A percentile compares a stretch with the other conserved stretches of the same genome.
phyloP scores from a whole-genome alignment of 2,329 filamentous ascomycete genomes.

The Cladosporium sp. region DNA sequence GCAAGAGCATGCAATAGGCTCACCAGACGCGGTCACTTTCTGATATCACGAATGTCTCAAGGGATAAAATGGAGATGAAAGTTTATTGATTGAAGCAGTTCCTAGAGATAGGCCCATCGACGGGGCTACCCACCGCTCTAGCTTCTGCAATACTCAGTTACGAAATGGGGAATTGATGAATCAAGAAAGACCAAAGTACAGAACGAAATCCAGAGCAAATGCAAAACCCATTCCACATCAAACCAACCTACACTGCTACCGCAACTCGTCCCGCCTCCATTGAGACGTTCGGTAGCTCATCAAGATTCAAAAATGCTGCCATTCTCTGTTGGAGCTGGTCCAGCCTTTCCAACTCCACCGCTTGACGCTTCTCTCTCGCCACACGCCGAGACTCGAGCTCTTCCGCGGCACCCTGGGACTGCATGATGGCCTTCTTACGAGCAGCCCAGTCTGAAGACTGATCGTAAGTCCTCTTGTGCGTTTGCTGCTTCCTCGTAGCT shows the following conservation, averaged over 20 bases:
- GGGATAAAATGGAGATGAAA: no score
- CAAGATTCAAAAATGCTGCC: not conserved
- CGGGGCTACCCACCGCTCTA: no score
- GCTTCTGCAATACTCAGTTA: not conserved
- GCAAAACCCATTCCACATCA: not conserved
- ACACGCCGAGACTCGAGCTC: not conserved
- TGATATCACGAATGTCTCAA: no score
- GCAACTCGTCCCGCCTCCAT: no score
- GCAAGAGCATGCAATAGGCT: no score
- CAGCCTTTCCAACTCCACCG: not conserved
- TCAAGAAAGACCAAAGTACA: not conserved
- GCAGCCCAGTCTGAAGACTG: not conserved
- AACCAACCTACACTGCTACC: not conserved
- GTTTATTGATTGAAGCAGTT: not conserved
- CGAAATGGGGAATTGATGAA: not conserved
- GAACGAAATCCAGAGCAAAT: not conserved
- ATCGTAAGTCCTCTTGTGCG: not conserved
- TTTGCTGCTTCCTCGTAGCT: not conserved
- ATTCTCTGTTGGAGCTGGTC: not conserved
- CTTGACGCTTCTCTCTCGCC: not conserved
- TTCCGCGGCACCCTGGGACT: not conserved
- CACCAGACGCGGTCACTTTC: not conserved
- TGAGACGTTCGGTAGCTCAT: no score
- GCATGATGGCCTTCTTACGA: not conserved
- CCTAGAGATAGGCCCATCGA: not conserved